Conservation (phyloP, 495 filamentous ascomycete genomes). For the Cladorrhinum samala region DNA sequence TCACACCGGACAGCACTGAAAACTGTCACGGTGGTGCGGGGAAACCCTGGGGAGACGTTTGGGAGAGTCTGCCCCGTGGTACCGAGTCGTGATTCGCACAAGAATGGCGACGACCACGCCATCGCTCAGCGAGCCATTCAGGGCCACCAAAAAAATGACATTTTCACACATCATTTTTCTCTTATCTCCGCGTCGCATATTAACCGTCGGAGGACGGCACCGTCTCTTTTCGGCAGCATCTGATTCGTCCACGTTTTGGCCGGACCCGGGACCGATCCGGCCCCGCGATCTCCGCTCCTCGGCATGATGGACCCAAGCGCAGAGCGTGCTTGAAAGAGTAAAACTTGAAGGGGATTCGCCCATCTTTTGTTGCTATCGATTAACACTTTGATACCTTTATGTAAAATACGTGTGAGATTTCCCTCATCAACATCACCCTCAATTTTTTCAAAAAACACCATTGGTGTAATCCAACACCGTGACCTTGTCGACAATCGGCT, state of each 20-base stretch:
- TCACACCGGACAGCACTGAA: background rate
- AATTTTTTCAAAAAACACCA: constrained; percentile 31
- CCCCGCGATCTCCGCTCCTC: background rate
- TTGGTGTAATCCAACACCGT: constrained; percentile 41
- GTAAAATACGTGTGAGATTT: no score
- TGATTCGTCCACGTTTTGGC: background rate
- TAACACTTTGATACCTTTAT: no score
- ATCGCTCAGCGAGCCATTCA: constrained; percentile 5
- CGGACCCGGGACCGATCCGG: constrained; percentile 4
- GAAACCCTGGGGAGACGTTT: constrained; percentile 1
- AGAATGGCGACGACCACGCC: constrained; percentile 17
- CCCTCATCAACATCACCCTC: no score
- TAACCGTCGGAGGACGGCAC: background rate
- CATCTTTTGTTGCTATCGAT: no score
- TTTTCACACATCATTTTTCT: background rate
- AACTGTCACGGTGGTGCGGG: background rate
- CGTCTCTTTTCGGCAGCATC: no score
- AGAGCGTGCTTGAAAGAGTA: no score
- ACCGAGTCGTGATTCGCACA: constrained; percentile 17
- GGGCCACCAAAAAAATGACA: background rate
- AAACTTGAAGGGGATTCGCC: no score
- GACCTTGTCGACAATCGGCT: constrained; percentile 32
- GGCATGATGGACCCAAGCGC: no score
- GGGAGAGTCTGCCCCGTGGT: background rate
- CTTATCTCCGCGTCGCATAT: background rate